phyloP scores from a whole-genome alignment of 495 filamentous ascomycete species.

The Aspergillus saccharolyticus region DNA sequence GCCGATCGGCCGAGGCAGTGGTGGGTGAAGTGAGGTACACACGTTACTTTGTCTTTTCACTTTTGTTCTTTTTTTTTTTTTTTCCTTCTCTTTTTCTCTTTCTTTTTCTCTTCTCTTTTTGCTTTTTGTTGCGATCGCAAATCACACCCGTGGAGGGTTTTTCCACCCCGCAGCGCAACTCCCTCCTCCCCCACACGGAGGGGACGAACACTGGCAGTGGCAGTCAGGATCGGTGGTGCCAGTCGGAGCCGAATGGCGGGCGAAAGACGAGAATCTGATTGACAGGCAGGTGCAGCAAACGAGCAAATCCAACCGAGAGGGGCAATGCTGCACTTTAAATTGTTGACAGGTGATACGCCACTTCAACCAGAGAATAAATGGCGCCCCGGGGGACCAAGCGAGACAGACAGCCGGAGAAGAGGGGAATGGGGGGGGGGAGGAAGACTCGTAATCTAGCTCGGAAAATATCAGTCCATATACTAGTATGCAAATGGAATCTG shows the following conservation, averaged over 20 bases:
- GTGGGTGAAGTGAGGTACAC: background rate
- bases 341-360: background rate
- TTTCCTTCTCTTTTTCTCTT: too few relatives aligned
- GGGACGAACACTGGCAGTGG: background rate
- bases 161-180: conserved; percentile 5
- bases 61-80: conserved; percentile 7
- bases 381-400: background rate
- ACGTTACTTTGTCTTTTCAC: too few relatives aligned
- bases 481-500: too few relatives aligned
- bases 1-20: conserved; percentile 13
- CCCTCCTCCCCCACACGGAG: conserved; percentile 5
- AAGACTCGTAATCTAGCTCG: too few relatives aligned
- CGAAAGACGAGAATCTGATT: background rate
- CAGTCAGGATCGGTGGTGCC: background rate
- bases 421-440: background rate
- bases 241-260: background rate
- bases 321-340: background rate
- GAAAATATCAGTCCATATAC: too few relatives aligned
- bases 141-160: conserved; percentile 12
- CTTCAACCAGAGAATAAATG: too few relatives aligned
- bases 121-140: conserved; percentile 9
- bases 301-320: background rate
- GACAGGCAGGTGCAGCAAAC: background rate
- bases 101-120: conserved; percentile 22
- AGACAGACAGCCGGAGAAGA: background rate